Conservation (phyloP, 305 asterid genomes). For the Withania somnifera region DNA sequence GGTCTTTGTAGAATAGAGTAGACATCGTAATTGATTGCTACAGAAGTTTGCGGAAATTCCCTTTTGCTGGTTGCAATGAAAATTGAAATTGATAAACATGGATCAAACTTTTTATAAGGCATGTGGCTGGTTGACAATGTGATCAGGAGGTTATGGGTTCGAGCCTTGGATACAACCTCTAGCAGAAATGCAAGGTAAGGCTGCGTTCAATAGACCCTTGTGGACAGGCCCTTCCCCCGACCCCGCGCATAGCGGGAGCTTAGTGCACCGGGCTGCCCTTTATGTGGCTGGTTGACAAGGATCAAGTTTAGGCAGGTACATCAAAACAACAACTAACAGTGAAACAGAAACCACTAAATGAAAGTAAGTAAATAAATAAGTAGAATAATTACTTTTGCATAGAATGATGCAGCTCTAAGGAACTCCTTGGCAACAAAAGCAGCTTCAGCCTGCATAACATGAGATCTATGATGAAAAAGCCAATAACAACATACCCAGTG, state of each 20-base stretch:
- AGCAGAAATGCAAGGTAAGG: no score
- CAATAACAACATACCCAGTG: no score
- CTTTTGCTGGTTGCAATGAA: background rate
- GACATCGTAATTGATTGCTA: background rate
- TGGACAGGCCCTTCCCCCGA: no score
- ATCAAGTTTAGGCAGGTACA: background rate
- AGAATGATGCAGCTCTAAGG: constrained; percentile 87
- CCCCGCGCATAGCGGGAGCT: no score
- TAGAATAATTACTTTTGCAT: constrained; percentile 60
- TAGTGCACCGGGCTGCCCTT: no score
- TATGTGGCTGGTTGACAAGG: background rate
- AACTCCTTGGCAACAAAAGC: constrained; percentile 85
- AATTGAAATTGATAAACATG: background rate
- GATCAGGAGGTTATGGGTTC: no score
- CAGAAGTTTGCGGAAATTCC: background rate
- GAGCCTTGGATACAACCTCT: no score
- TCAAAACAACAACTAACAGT: background rate
- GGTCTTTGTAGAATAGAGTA: background rate
- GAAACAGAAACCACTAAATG: background rate
- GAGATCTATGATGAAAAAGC: constrained; percentile 1
- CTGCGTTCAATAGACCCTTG: no score
- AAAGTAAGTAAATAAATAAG: background rate
- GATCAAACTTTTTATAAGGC: background rate
- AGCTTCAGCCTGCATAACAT: constrained; percentile 75
- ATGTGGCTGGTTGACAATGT: background rate